Evolutionary conservation across 768 basidiomycete species (phyloP).

Genomic region (Boletus rubescentipes): DNA sequence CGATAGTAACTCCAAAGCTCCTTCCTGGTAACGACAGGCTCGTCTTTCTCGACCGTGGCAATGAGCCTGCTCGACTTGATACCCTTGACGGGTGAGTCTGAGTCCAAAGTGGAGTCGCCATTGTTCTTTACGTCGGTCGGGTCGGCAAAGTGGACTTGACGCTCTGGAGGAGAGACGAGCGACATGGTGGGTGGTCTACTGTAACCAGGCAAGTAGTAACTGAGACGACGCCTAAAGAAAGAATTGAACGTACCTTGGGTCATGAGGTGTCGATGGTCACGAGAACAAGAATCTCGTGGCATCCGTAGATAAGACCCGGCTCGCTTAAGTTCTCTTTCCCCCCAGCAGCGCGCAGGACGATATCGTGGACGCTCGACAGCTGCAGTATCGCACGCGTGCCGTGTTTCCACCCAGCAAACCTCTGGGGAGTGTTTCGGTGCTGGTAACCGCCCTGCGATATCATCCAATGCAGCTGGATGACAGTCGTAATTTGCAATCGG

Average conservation of each 20-base stretch:
- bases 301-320: no score
- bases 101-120: conserved; percentile 5
- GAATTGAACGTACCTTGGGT: no score
- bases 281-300: not conserved
- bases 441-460: conserved; percentile 21
- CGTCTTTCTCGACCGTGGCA: conserved; percentile 45
- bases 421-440: no score
- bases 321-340: no score
- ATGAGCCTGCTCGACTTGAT: conserved; percentile 32
- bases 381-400: conserved; percentile 8
- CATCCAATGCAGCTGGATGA: conserved; percentile 20
- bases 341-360: conserved; percentile 20
- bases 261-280: no score
- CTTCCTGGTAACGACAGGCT: conserved; percentile 66
- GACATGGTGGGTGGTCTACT: conserved; percentile 12
- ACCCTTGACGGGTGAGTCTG: conserved; percentile 8
- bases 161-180: conserved; percentile 3
- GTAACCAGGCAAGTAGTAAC: not conserved
- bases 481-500: conserved; percentile 32
- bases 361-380: conserved; percentile 26
- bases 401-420: conserved; percentile 18
- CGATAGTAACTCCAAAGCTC: conserved; percentile 84
- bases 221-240: not conserved
- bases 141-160: not conserved
- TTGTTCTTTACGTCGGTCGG: conserved; percentile 9